A percentile compares a stretch with the other conserved stretches of the same genome.
These are phyloP conservation scores for Paracorniculantispora psalliotae DNA, from an alignment of 2,329 filamentous ascomycete genomes.

Conservation along the genomic window DNA sequence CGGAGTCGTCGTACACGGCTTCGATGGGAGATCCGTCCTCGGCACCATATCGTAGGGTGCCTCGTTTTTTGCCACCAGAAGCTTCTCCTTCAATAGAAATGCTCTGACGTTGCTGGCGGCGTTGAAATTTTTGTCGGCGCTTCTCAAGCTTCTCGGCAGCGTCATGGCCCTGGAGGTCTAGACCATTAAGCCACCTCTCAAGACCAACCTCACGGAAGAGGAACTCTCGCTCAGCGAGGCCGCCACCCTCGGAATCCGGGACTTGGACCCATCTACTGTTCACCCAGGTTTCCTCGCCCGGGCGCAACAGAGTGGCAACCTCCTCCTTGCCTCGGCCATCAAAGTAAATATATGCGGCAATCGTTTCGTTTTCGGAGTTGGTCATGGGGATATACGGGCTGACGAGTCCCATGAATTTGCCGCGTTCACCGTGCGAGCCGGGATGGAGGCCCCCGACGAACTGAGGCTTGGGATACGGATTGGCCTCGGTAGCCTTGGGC, in stretches of 20 bases:
- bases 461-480: slow-evolving; percentile 77
- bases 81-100: slow-evolving; percentile 32
- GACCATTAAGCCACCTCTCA: slow-evolving; percentile 91
- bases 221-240: slow-evolving; percentile 92
- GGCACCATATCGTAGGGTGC: slow-evolving; percentile 74
- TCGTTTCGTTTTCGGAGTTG: slow-evolving; percentile 89
- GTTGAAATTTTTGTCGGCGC: slow-evolving; percentile 74
- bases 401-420: slow-evolving; percentile 52
- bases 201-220: slow-evolving; percentile 94
- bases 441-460: slow-evolving; percentile 66
- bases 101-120: slow-evolving; percentile 60
- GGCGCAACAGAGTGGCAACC: slow-evolving; percentile 85
- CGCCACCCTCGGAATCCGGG: slow-evolving; percentile 83
- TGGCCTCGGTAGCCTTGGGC: slow-evolving; percentile 69
- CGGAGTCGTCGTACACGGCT: slow-evolving; percentile 61
- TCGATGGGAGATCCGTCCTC: slow-evolving; percentile 72
- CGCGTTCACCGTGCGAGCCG: slow-evolving; percentile 43
- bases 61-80: slow-evolving; percentile 27
- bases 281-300: slow-evolving; percentile 97
- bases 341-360: slow-evolving; percentile 98
- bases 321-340: slow-evolving; percentile 94
- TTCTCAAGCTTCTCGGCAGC: slow-evolving; percentile 86
- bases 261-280: slow-evolving; percentile 98
- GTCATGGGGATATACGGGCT: slow-evolving; percentile 89
- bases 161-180: slow-evolving; percentile 91